Conservation (phyloP, 768 basidiomycete species). For the Mycena chlorophos region DNA sequence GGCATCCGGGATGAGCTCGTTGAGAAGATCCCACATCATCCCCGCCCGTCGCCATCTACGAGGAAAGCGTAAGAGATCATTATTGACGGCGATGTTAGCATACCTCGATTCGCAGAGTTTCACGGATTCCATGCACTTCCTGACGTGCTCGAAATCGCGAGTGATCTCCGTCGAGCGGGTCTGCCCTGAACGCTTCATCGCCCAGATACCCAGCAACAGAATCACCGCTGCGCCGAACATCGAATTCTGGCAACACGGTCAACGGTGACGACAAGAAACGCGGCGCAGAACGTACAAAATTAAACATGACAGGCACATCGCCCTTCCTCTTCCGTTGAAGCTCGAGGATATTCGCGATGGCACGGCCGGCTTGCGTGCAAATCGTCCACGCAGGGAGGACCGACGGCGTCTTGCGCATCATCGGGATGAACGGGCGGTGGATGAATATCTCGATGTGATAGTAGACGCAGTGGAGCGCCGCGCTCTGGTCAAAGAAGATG, state of each 20-base stretch:
- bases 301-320: conserved; percentile 35
- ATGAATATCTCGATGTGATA: conserved; percentile 64
- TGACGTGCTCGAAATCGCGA: too few species aligned
- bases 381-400: conserved; percentile 64
- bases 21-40: conserved; percentile 31
- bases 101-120: too few species aligned
- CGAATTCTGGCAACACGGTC: conserved; percentile 28
- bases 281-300: conserved; percentile 26
- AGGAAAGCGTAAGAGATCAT: background rate
- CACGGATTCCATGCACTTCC: too few species aligned
- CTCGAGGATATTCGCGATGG: conserved; percentile 72
- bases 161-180: too few species aligned
- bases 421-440: conserved; percentile 79
- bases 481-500: conserved; percentile 56
- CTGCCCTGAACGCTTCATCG: conserved; percentile 49
- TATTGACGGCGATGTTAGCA: background rate
- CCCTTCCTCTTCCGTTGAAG: conserved; percentile 35
- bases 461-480: conserved; percentile 47
- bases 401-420: conserved; percentile 43
- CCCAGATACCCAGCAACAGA: conserved; percentile 67
- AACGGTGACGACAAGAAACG: conserved; percentile 1
- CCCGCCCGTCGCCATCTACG: conserved; percentile 43
- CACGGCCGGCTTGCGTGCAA: conserved; percentile 80
- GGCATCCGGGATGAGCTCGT: too few species aligned
- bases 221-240: conserved; percentile 49